These are phyloP conservation scores for Rhododendron vialii DNA, from an alignment of 148 eudicot genomes.

Conservation along the genomic window DNA sequence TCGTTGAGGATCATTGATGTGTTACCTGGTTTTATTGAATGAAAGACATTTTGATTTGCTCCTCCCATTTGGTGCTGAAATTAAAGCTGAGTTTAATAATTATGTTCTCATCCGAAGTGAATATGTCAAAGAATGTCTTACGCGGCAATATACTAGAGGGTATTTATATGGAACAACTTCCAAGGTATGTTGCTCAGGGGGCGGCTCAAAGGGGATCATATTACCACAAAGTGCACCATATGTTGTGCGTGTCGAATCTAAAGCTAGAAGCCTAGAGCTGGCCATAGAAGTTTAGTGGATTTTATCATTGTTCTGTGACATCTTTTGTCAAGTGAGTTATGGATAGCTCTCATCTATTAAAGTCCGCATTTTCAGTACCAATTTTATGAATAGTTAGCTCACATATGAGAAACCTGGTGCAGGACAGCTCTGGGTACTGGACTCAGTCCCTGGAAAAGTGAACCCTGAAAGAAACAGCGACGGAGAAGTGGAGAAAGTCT, in stretches of 20 bases:
- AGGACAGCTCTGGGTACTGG: slow-evolving; percentile 97
- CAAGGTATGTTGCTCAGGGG: neutral
- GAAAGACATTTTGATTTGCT: neutral
- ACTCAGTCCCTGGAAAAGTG: slow-evolving; percentile 88
- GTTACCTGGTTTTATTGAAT: neutral
- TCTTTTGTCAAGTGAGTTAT: neutral
- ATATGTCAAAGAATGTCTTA: neutral
- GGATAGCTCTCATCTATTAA: neutral
- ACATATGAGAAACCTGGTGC: slow-evolving; percentile 42
- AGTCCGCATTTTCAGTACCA: neutral
- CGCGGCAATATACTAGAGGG: neutral
- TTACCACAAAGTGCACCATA: neutral
- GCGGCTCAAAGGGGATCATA: neutral
- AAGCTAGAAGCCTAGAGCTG: neutral
- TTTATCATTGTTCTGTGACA: neutral
- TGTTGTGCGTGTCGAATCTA: neutral
- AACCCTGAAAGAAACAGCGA: slow-evolving; percentile 42
- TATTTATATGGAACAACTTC: neutral
- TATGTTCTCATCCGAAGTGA: neutral
- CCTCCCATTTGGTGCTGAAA: neutral
- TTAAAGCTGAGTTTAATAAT: neutral
- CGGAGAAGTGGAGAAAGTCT: slow-evolving; percentile 91
- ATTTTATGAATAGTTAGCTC: neutral
- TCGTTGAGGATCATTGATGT: neutral
- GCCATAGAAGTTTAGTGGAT: neutral